Conservation (phyloP, 345 rosid species). For the Hypericum perforatum region DNA sequence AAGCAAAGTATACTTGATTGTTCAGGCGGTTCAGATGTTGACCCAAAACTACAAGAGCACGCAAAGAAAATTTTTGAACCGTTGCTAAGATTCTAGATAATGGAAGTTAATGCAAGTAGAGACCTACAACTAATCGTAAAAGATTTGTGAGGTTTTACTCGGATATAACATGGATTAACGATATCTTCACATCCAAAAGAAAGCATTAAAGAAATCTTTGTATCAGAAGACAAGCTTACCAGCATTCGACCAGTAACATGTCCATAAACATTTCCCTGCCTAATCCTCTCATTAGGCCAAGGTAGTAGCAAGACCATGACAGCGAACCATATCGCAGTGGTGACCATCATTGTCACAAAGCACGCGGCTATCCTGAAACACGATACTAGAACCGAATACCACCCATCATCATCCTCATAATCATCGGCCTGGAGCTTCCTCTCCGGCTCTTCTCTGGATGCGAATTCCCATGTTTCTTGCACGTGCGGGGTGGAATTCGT, state of each 20-base stretch:
- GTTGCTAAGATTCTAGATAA: too few species aligned
- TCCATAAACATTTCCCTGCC: conserved; percentile 48
- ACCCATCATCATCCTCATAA: conserved; percentile 35
- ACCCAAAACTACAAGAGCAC: too few species aligned
- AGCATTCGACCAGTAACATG: conserved; percentile 51
- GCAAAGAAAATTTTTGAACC: too few species aligned
- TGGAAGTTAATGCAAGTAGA: too few species aligned
- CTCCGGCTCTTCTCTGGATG: conserved; percentile 10
- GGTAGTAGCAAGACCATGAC: conserved; percentile 39
- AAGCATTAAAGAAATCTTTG: conserved; percentile 3
- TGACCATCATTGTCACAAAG: conserved; percentile 38
- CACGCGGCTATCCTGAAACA: conserved; percentile 36
- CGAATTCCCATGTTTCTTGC: conserved; percentile 9
- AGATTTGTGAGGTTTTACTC: too few species aligned
- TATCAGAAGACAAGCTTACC: conserved; percentile 21
- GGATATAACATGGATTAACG: too few species aligned
- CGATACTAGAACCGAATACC: conserved; percentile 31
- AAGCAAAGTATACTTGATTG: background rate
- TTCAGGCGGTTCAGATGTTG: too few species aligned
- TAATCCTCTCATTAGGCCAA: conserved; percentile 40
- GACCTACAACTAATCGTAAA: too few species aligned
- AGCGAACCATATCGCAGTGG: conserved; percentile 37
- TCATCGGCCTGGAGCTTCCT: conserved; percentile 10
- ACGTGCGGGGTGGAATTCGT: conserved; percentile 19
- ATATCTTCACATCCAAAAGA: too few species aligned